Percentiles rank a stretch among this genome's conserved stretches.
Conservation (phyloP, 2,329 filamentous ascomycete species). For the Xylaria sp. region DNA sequence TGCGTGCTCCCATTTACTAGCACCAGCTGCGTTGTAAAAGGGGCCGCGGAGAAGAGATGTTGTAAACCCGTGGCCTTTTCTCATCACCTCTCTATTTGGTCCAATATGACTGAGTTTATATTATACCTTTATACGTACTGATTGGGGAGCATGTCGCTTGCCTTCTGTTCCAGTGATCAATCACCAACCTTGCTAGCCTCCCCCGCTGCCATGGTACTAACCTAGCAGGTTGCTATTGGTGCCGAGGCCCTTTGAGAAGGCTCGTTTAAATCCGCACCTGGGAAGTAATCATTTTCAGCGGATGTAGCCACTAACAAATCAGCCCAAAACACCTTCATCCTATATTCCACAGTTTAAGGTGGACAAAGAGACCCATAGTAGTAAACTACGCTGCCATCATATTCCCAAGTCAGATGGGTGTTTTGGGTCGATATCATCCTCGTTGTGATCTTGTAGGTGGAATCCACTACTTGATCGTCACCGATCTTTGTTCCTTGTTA, state of each 20-base stretch:
- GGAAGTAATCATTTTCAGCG: not conserved
- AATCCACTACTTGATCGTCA: not conserved
- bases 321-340: not conserved
- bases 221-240: not conserved
- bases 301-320: not conserved
- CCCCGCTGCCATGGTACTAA: conserved; percentile 1
- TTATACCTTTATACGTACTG: conserved; percentile 2
- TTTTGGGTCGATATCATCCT: not conserved
- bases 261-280: not conserved
- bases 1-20: conserved; percentile 40
- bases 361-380: not conserved
- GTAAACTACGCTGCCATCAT: not conserved
- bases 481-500: not conserved
- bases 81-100: conserved; percentile 1
- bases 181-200: conserved; percentile 5
- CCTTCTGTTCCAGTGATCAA: not conserved
- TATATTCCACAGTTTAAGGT: not conserved
- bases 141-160: conserved; percentile 1
- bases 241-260: not conserved
- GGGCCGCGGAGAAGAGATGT: not conserved
- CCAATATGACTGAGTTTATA: not conserved
- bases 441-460: not conserved
- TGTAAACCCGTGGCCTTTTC: not conserved
- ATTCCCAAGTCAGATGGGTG: not conserved
- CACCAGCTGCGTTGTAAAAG: conserved; percentile 36